These are phyloP conservation scores for Leptodontidium sp. DNA, from an alignment of 2,329 filamentous ascomycete species.

Conservation along the genomic window DNA sequence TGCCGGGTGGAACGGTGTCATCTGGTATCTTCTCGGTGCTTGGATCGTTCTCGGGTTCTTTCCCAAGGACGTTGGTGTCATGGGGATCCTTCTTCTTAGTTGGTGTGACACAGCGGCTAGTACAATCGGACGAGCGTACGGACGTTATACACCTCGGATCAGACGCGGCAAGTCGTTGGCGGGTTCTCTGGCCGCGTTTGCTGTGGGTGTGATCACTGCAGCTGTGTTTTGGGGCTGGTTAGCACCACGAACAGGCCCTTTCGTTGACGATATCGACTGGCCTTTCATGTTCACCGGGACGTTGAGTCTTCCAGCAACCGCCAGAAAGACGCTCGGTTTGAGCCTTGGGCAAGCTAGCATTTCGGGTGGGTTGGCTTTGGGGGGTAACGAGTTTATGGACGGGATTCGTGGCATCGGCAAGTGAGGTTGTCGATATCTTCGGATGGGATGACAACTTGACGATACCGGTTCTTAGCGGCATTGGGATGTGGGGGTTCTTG, in stretches of 20 bases:
- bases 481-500: constrained; percentile 91
- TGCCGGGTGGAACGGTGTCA: constrained; percentile 92
- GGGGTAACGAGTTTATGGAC: constrained; percentile 85
- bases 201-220: constrained; percentile 84
- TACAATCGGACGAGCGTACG: constrained; percentile 90
- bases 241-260: constrained; percentile 72
- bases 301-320: constrained; percentile 71
- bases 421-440: constrained; percentile 90
- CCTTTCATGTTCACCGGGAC: constrained; percentile 83
- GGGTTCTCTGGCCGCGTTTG: constrained; percentile 83
- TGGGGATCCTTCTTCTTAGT: constrained; percentile 88
- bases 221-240: constrained; percentile 89
- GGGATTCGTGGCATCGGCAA: constrained; percentile 86
- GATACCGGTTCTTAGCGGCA: constrained; percentile 88
- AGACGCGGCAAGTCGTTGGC: constrained; percentile 91
- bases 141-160: constrained; percentile 85
- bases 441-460: constrained; percentile 98
- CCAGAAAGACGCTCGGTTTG: constrained; percentile 69
- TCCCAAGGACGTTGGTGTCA: constrained; percentile 91
- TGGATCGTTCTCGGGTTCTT: constrained; percentile 87
- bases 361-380: constrained; percentile 75
- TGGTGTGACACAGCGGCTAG: constrained; percentile 99
- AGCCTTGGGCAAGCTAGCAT: constrained; percentile 66
- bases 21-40: constrained; percentile 92
- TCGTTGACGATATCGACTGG: constrained; percentile 72